Percentiles rank a stretch among this genome's conserved stretches.
phyloP scores from a whole-genome alignment of 495 filamentous ascomycete species.

The Hypoxylon rickii region DNA sequence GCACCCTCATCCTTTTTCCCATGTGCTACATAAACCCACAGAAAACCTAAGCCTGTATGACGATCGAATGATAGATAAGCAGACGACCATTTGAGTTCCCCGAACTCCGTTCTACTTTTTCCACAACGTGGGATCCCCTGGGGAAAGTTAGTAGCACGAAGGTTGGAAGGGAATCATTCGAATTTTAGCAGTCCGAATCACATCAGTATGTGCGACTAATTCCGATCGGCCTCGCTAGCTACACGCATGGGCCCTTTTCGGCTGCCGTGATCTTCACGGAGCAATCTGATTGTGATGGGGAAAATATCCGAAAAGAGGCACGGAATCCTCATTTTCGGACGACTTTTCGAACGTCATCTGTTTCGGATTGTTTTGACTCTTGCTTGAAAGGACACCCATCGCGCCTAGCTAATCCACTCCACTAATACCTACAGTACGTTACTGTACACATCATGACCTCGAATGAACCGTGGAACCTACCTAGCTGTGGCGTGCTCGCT shows the following conservation, averaged over 20 bases:
- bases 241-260: slow-evolving; percentile 20
- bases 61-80: not conserved
- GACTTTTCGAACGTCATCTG: slow-evolving; percentile 21
- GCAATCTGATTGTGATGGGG: slow-evolving; percentile 19
- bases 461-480: too few relatives aligned
- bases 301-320: slow-evolving; percentile 12
- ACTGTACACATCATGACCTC: too few relatives aligned
- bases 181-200: slow-evolving; percentile 2
- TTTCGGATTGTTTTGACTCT: slow-evolving; percentile 24
- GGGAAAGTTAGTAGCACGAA: not conserved
- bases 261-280: slow-evolving; percentile 27
- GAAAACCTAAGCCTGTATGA: not conserved
- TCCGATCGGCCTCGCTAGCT: slow-evolving; percentile 2
- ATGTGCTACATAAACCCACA: not conserved
- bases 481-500: too few relatives aligned
- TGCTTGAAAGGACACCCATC: not conserved
- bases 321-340: slow-evolving; percentile 2
- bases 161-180: not conserved
- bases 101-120: slow-evolving; percentile 5
- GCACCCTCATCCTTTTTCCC: too few relatives aligned
- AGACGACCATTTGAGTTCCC: slow-evolving; percentile 5
- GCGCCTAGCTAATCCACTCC: not conserved
- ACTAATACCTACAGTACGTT: too few relatives aligned
- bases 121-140: not conserved
- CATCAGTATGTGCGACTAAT: not conserved